phyloP scores from a whole-genome alignment of 1,139 yeast species.

The Candida glucosophila region DNA sequence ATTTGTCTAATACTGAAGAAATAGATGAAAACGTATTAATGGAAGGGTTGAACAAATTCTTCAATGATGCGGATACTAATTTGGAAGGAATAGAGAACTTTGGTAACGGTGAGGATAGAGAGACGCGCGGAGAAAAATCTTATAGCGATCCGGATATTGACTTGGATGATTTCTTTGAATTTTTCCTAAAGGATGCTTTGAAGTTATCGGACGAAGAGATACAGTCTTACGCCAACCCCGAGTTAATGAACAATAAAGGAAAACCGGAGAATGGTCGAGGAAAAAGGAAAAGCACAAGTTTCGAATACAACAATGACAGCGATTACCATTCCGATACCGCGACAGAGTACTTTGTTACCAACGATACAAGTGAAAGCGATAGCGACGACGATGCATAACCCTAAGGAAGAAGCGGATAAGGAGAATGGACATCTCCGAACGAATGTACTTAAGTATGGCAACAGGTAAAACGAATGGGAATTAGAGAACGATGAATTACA shows the following conservation, averaged over 20 bases:
- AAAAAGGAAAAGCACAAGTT: too few relatives aligned
- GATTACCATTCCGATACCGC: conserved; percentile 12
- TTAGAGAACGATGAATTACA: conserved; percentile 2
- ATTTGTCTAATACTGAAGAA: background rate
- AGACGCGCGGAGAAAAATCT: conserved; percentile 3
- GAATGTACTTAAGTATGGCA: too few relatives aligned
- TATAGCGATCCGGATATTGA: conserved; percentile 28
- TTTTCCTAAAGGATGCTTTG: conserved; percentile 44
- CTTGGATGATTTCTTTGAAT: conserved; percentile 60
- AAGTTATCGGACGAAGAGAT: conserved; percentile 32
- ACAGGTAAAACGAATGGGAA: conserved; percentile 1
- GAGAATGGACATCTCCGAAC: too few relatives aligned
- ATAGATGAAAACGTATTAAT: conserved; percentile 5
- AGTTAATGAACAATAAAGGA: conserved; percentile 1
- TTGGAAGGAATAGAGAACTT: conserved; percentile 6
- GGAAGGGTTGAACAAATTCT: conserved; percentile 6
- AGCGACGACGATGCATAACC: too few relatives aligned
- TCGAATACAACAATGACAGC: conserved; percentile 14
- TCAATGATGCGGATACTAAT: conserved; percentile 6
- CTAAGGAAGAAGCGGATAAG: too few relatives aligned
- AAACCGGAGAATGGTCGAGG: too few relatives aligned
- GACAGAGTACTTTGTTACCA: conserved; percentile 6
- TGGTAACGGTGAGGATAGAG: conserved; percentile 11
- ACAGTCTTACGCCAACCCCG: conserved; percentile 10
- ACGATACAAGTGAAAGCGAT: conserved; percentile 13